Evolutionary conservation across 2,329 filamentous ascomycete genomes (phyloP).

Genomic region (Calonectria multiphialidica): DNA sequence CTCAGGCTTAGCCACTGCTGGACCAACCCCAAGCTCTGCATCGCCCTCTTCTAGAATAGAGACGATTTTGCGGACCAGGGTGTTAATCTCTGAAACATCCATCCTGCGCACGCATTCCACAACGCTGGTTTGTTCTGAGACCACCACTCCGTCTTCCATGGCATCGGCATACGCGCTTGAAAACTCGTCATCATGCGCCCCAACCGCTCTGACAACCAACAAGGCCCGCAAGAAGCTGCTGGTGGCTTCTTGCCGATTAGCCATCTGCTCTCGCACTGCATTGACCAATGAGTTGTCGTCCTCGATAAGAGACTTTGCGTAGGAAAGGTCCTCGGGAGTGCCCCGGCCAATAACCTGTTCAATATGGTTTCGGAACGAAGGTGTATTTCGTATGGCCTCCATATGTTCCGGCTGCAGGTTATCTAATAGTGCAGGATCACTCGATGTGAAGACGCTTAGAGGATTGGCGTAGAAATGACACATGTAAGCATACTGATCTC

Average conservation of each 20-base stretch:
- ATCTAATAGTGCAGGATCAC: slow-evolving; percentile 39
- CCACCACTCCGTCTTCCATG: slow-evolving; percentile 66
- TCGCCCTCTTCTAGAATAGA: slow-evolving; percentile 52
- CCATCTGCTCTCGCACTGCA: slow-evolving; percentile 50
- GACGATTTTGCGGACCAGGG: slow-evolving; percentile 43
- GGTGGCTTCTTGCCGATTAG: slow-evolving; percentile 52
- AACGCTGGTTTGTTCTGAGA: slow-evolving; percentile 65
- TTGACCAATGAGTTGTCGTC: slow-evolving; percentile 67
- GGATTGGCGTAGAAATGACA: slow-evolving; percentile 87
- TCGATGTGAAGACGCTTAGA: slow-evolving; percentile 71
- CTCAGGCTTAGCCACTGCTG: slow-evolving; percentile 47
- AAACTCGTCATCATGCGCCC: slow-evolving; percentile 55
- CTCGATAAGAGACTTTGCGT: slow-evolving; percentile 64
- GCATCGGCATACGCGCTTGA: slow-evolving; percentile 72
- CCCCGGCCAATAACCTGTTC: slow-evolving; percentile 61
- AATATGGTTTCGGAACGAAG: slow-evolving; percentile 73
- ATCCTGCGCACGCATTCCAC: slow-evolving; percentile 71
- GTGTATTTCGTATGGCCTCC: slow-evolving; percentile 75
- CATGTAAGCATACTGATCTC: slow-evolving; percentile 81
- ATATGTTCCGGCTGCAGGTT: slow-evolving; percentile 70
- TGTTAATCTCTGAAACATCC: slow-evolving; percentile 48
- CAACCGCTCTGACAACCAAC: slow-evolving; percentile 57
- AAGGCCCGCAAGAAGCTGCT: slow-evolving; percentile 62
- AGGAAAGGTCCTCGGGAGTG: slow-evolving; percentile 57
- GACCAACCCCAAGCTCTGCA: slow-evolving; percentile 47